Evolutionary conservation across 176 grass and related monocot species (phyloP).

Genomic region (Tillandsia fasciculata): DNA sequence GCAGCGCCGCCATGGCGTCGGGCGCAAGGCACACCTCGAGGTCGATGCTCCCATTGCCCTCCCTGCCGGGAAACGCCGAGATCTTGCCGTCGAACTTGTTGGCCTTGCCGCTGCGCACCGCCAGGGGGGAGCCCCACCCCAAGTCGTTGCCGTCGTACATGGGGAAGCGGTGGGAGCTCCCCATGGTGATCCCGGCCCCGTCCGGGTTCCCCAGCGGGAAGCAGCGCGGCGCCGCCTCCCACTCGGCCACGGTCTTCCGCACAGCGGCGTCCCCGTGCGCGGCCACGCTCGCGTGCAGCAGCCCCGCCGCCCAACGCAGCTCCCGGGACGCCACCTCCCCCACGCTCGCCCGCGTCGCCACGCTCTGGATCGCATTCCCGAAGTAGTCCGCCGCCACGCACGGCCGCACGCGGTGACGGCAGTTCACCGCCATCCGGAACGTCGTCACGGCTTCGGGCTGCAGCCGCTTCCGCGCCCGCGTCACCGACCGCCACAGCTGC

Average conservation of each 20-base stretch:
- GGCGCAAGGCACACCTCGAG: slow-evolving; percentile 90
- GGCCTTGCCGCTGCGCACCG: slow-evolving; percentile 73
- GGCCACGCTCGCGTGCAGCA: slow-evolving; percentile 48
- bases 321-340: slow-evolving; percentile 47
- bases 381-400: slow-evolving; percentile 54
- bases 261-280: slow-evolving; percentile 48
- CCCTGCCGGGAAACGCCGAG: slow-evolving; percentile 66
- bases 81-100: slow-evolving; percentile 99
- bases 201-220: slow-evolving; percentile 96
- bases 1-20: slow-evolving; percentile 80
- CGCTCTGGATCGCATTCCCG: slow-evolving; percentile 98
- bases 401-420: slow-evolving; percentile 69
- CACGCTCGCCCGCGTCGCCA: slow-evolving; percentile 52
- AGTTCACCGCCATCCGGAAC: slow-evolving; percentile 92
- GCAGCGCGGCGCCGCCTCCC: slow-evolving; percentile 71
- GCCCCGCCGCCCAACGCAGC: slow-evolving; percentile 47
- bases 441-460: slow-evolving; percentile 40
- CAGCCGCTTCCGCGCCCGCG: slow-evolving; percentile 55
- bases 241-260: slow-evolving; percentile 37
- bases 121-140: slow-evolving; percentile 66
- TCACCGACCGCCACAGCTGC: slow-evolving; percentile 69
- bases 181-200: slow-evolving; percentile 88
- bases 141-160: slow-evolving; percentile 95
- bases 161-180: slow-evolving; percentile 89
- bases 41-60: slow-evolving; percentile 66